Evolutionary conservation across 306 rosid species (phyloP).

Genomic region (peach (Prunus persica)): Prunus_persica_NCBIv2 NC_034009.1:31429001-31429500

Average conservation of each 20-base stretch:
- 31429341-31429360: neutral
- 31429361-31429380: conserved; percentile 14
- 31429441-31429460: conserved; percentile 27
- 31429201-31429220: too few species aligned
- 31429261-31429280: conserved; percentile 11
- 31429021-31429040: conserved; percentile 13
- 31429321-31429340: conserved; percentile 21
- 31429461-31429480: conserved; percentile 31
- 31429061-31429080: conserved; percentile 3
- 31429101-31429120: conserved; percentile 16
- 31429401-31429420: conserved; percentile 16
- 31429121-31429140: neutral
- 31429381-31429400: conserved; percentile 18
- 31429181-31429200: too few species aligned
- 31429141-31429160: neutral
- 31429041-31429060: neutral
- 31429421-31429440: conserved; percentile 36
- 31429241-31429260: neutral
- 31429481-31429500: neutral
- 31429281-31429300: conserved; percentile 24
- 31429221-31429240: neutral
- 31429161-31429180: too few species aligned
- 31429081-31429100: neutral
- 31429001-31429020: conserved; percentile 9
- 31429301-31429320: neutral